phyloP scores from a whole-genome alignment of 352 stramenopile species.

The Pythium dissotocum region DNA sequence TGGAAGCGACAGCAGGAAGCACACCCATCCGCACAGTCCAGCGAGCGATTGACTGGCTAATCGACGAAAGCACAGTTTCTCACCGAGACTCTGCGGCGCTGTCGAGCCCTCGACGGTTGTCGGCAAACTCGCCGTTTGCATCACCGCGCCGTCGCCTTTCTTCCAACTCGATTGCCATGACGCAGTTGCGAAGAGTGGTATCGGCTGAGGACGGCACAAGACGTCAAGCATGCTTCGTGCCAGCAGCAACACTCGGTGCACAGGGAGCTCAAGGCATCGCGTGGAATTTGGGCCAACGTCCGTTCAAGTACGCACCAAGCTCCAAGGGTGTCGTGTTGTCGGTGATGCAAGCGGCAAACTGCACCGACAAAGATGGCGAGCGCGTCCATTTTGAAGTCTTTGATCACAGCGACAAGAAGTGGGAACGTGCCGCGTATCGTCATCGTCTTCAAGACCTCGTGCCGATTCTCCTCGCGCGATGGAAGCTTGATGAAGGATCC shows the following conservation, averaged over 20 bases:
- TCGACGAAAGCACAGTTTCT: slow-evolving; percentile 21
- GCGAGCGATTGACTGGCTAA: slow-evolving; percentile 44
- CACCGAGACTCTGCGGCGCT: slow-evolving; percentile 4
- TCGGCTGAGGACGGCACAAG: background rate
- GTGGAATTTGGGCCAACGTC: slow-evolving; percentile 71
- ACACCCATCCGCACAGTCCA: slow-evolving; percentile 20
- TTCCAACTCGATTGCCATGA: slow-evolving; percentile 6
- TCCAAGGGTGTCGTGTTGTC: slow-evolving; percentile 30
- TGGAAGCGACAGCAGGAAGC: slow-evolving; percentile 35
- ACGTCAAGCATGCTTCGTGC: slow-evolving; percentile 13
- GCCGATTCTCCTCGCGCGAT: slow-evolving; percentile 52
- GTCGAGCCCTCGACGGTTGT: slow-evolving; percentile 21
- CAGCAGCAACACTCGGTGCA: slow-evolving; percentile 42
- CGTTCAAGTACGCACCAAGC: slow-evolving; percentile 51
- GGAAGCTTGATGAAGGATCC: slow-evolving; percentile 61
- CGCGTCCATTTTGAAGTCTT: slow-evolving; percentile 59
- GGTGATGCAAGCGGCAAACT: slow-evolving; percentile 34
- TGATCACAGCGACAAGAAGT: slow-evolving; percentile 46
- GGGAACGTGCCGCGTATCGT: slow-evolving; percentile 58
- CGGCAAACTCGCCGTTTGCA: slow-evolving; percentile 13
- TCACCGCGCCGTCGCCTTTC: slow-evolving; percentile 24
- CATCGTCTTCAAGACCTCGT: slow-evolving; percentile 62
- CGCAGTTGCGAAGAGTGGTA: background rate
- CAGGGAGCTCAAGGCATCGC: slow-evolving; percentile 61
- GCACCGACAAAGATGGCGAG: slow-evolving; percentile 24